A percentile compares a stretch with the other conserved stretches of the same genome.
Evolutionary conservation across 345 rosid species (phyloP).

Genomic region (Rhodamnia rubescens): DNA sequence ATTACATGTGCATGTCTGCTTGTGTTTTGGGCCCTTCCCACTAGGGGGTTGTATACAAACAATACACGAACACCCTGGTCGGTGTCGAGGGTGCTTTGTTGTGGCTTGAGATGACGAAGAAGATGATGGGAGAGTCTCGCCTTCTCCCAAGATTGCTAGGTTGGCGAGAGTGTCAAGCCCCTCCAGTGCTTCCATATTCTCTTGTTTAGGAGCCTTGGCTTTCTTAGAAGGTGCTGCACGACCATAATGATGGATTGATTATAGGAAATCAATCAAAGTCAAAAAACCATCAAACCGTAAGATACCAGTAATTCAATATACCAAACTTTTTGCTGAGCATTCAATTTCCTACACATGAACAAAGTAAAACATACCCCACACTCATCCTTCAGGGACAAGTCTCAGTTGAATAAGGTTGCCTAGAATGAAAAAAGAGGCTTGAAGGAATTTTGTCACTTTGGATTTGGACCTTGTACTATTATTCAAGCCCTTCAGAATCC

Average conservation of each 20-base stretch:
- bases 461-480: neutral
- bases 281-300: neutral
- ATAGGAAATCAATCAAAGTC: conserved; percentile 1
- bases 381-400: neutral
- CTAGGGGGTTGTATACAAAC: conserved; percentile 95
- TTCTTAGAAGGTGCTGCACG: conserved; percentile 34
- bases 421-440: neutral
- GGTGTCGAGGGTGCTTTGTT: conserved; percentile 89
- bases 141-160: conserved; percentile 56
- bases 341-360: neutral
- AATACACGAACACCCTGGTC: conserved; percentile 86
- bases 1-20: conserved; percentile 61
- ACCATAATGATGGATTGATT: conserved; percentile 1
- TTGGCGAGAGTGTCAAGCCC: conserved; percentile 63
- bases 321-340: neutral
- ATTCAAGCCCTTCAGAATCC: neutral
- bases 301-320: neutral
- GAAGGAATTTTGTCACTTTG: neutral
- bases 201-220: conserved; percentile 41
- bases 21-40: conserved; percentile 82
- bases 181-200: conserved; percentile 37
- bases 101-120: conserved; percentile 55
- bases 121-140: conserved; percentile 31
- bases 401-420: neutral
- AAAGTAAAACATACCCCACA: neutral